phyloP scores from a whole-genome alignment of 225 moss, liverwort and hornwort genomes.

The Marchantia polymorpha region DNA sequence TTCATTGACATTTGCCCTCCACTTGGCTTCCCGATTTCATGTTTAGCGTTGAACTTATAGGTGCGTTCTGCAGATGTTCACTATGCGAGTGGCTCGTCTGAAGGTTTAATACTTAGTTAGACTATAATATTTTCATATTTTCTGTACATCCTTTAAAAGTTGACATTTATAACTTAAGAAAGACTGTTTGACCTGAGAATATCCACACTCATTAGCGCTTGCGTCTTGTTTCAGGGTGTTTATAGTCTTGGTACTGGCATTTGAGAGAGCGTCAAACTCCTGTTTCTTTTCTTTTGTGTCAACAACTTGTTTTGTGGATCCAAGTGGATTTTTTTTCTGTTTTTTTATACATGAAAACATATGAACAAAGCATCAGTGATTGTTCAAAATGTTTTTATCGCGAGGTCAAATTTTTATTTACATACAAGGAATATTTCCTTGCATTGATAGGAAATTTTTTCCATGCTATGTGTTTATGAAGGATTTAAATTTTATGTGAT shows the following conservation, averaged over 20 bases:
- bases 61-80: not conserved
- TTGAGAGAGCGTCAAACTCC: not conserved
- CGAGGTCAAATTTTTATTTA: not conserved
- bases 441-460: not conserved
- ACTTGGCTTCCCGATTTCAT: not conserved
- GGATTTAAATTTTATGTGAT: no score
- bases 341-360: not conserved
- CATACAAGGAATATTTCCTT: not conserved
- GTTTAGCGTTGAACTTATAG: not conserved
- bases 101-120: not conserved
- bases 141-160: not conserved
- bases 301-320: not conserved
- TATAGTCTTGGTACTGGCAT: not conserved
- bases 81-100: not conserved
- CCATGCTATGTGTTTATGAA: no score
- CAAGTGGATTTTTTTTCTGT: conserved; percentile 13
- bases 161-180: not conserved
- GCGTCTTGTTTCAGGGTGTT: not conserved
- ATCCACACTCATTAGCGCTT: not conserved
- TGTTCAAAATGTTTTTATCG: not conserved
- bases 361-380: not conserved
- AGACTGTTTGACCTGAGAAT: not conserved
- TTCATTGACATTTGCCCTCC: not conserved
- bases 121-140: not conserved
- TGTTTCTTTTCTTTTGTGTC: conserved; percentile 17